A percentile compares a stretch with the other conserved stretches of the same genome.
Evolutionary conservation across 768 basidiomycete species (phyloP).

Genomic region (Leucocoprinus birnbaumii): DNA sequence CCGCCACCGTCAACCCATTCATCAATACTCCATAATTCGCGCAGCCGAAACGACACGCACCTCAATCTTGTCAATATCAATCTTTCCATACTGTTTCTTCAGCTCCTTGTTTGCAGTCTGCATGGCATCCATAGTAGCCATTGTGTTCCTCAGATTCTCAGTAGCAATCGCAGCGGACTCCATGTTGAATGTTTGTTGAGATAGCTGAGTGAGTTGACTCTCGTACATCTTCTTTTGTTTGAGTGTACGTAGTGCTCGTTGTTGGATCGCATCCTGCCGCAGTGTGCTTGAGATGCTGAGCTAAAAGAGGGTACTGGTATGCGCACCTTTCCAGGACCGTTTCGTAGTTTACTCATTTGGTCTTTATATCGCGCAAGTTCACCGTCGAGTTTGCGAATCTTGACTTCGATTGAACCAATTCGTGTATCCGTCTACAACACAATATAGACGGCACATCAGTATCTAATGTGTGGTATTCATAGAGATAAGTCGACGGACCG

Average conservation of each 20-base stretch:
- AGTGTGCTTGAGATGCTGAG: no score
- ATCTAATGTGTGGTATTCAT: not conserved
- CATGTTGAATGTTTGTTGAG: conserved; percentile 98
- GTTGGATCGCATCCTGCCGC: conserved; percentile 90
- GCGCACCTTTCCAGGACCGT: conserved; percentile 90
- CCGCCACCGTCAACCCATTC: not conserved
- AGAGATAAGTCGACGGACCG: conserved; percentile 44
- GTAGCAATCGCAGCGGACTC: conserved; percentile 93
- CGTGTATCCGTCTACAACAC: conserved; percentile 75
- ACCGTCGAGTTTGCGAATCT: conserved; percentile 93
- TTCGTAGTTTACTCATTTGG: conserved; percentile 91
- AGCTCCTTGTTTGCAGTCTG: conserved; percentile 94
- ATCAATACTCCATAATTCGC: not conserved
- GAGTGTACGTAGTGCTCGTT: conserved; percentile 88
- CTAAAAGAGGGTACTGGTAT: no score
- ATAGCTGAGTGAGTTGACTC: conserved; percentile 81
- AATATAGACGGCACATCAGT: not conserved
- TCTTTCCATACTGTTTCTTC: conserved; percentile 94
- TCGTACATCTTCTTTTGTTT: conserved; percentile 98
- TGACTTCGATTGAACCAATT: conserved; percentile 89
- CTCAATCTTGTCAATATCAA: conserved; percentile 98
- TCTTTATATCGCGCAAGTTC: conserved; percentile 91
- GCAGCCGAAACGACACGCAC: conserved; percentile 36
- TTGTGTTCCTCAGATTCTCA: conserved; percentile 98
- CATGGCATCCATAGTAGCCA: conserved; percentile 99